Conservation (phyloP, 179 eudicot species). For the Pouteria campechiana region DNA sequence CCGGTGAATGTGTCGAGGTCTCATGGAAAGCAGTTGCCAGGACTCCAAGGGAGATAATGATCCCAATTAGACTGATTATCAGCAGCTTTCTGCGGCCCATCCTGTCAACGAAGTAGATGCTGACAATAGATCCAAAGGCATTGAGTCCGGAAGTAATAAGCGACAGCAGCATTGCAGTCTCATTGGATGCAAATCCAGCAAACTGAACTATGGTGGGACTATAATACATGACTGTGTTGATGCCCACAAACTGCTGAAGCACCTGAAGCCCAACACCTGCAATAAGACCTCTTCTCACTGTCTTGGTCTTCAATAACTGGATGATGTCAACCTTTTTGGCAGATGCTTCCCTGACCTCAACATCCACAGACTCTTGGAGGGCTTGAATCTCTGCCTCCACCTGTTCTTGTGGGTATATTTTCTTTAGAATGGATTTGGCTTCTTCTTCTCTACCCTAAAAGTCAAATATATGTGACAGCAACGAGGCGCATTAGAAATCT, state of each 20-base stretch:
- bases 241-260: conserved; percentile 16
- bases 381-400: conserved; percentile 7
- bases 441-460: conserved; percentile 6
- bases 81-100: conserved; percentile 19
- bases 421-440: conserved; percentile 9
- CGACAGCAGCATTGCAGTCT: conserved; percentile 13
- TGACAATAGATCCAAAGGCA: conserved; percentile 13
- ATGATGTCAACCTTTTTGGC: background rate
- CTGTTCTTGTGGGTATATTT: conserved; percentile 9
- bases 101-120: conserved; percentile 16
- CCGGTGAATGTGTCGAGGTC: conserved; percentile 10
- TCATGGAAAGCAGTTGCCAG: conserved; percentile 9
- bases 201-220: conserved; percentile 19
- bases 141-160: conserved; percentile 25
- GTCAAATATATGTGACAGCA: no score
- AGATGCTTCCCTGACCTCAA: conserved; percentile 4
- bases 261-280: conserved; percentile 13
- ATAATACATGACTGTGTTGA: conserved; percentile 13
- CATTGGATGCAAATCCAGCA: conserved; percentile 19
- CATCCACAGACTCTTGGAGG: conserved; percentile 5
- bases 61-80: conserved; percentile 16
- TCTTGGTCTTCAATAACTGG: conserved; percentile 24
- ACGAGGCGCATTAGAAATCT: no score
- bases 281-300: conserved; percentile 13
- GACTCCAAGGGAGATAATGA: conserved; percentile 14